phyloP scores from a whole-genome alignment of 768 basidiomycete species.

The Mycena indigotica region DNA sequence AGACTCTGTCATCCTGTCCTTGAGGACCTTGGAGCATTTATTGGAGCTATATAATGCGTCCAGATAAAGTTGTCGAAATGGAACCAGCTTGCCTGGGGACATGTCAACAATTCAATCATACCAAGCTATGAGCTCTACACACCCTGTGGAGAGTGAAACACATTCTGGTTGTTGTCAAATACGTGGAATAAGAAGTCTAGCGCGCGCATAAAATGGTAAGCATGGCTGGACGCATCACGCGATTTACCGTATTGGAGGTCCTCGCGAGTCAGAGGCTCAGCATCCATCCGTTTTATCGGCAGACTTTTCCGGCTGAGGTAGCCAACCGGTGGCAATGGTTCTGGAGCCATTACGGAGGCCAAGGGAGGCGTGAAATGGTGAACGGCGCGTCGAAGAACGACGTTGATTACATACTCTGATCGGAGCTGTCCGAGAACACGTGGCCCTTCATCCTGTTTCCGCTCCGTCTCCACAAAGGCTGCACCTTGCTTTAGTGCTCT shows the following conservation, averaged over 20 bases:
- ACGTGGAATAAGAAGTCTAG: slow-evolving; percentile 73
- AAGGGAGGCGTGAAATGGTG: slow-evolving; percentile 31
- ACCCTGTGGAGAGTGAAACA: slow-evolving; percentile 65
- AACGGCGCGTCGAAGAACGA: too few relatives aligned
- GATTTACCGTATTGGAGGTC: slow-evolving; percentile 74
- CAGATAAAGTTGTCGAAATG: slow-evolving; percentile 83
- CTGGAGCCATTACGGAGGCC: slow-evolving; percentile 44
- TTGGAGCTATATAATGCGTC: slow-evolving; percentile 77
- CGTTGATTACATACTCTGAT: too few relatives aligned
- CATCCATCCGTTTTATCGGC: slow-evolving; percentile 82
- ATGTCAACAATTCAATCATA: too few relatives aligned
- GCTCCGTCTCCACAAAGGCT: too few relatives aligned
- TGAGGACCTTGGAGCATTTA: slow-evolving; percentile 86
- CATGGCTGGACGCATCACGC: too few relatives aligned
- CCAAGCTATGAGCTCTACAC: too few relatives aligned
- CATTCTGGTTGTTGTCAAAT: slow-evolving; percentile 67
- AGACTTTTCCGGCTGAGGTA: slow-evolving; percentile 70
- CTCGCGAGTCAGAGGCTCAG: slow-evolving; percentile 78
- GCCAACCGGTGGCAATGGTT: slow-evolving; percentile 56
- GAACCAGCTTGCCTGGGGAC: slow-evolving; percentile 50
- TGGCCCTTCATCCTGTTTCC: too few relatives aligned
- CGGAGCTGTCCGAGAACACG: too few relatives aligned
- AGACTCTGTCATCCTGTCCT: slow-evolving; percentile 84
- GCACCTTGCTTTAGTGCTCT: too few relatives aligned
- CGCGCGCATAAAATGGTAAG: background rate